Conservation (phyloP, 768 basidiomycete genomes). For the Trametes maxima region DNA sequence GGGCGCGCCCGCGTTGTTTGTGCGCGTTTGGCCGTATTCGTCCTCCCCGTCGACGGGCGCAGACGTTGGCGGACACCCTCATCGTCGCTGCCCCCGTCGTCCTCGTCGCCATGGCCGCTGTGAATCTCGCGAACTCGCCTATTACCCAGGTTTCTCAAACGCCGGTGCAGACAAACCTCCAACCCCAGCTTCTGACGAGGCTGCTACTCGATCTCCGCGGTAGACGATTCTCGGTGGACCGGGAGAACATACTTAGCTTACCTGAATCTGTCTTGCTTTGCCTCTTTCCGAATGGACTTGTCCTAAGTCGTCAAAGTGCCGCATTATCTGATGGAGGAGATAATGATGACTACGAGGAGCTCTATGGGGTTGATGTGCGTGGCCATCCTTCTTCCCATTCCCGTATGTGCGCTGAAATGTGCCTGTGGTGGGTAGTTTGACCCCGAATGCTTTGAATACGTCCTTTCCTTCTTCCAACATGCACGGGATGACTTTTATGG, state of each 20-base stretch:
- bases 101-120: constrained; percentile 27
- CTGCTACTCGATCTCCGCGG: constrained; percentile 93
- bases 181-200: constrained; percentile 86
- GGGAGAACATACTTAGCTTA: constrained; percentile 97
- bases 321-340: constrained; percentile 75
- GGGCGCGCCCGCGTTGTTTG: constrained; percentile 4
- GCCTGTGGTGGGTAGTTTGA: constrained; percentile 69
- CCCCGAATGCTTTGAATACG: constrained; percentile 93
- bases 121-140: constrained; percentile 36
- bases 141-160: constrained; percentile 61
- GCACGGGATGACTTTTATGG: constrained; percentile 95
- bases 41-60: constrained; percentile 9
- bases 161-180: constrained; percentile 68
- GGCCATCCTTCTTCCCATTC: constrained; percentile 6
- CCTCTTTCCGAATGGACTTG: constrained; percentile 96
- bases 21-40: constrained; percentile 9
- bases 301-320: constrained; percentile 84
- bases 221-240: constrained; percentile 88
- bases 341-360: constrained; percentile 82
- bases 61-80: constrained; percentile 10
- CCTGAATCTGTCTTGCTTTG: constrained; percentile 97
- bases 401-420: constrained; percentile 5
- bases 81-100: constrained; percentile 5
- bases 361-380: constrained; percentile 96
- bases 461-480: constrained; percentile 87